These are phyloP conservation scores for Fusarium stilboides DNA, from an alignment of 2,329 filamentous ascomycete species.

Conservation along the genomic window DNA sequence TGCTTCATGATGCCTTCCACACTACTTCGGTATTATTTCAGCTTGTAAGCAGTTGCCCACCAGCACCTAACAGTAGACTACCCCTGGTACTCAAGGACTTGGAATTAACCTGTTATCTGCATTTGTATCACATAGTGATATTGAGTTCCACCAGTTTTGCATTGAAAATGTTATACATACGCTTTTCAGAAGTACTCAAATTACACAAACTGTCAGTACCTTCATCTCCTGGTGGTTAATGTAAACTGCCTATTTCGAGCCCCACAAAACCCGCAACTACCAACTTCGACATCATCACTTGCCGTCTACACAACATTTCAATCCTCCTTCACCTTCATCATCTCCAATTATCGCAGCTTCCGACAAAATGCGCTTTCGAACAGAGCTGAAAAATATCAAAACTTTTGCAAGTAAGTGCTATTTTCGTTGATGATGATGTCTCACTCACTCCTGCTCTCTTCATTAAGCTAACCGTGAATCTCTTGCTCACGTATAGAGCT, in stretches of 20 bases:
- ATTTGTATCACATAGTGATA: no score
- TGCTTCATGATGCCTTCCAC: no score
- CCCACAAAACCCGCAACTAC: conserved; percentile 34
- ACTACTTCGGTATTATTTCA: no score
- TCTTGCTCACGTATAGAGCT: conserved; percentile 65
- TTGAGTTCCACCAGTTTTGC: no score
- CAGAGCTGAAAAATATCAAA: conserved; percentile 75
- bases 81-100: no score
- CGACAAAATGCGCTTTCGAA: conserved; percentile 74
- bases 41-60: no score
- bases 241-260: conserved; percentile 2
- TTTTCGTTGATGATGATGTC: neutral
- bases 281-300: conserved; percentile 32
- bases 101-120: no score
- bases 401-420: conserved; percentile 72
- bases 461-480: conserved; percentile 14
- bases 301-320: conserved; percentile 2
- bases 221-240: neutral
- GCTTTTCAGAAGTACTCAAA: no score
- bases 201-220: neutral
- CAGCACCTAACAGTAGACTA: no score
- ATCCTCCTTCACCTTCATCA: conserved; percentile 3
- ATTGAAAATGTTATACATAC: no score
- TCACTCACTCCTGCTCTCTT: neutral
- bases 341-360: conserved; percentile 5